Conservation (phyloP, 2,329 filamentous ascomycete genomes). For the Colletotrichum sp. region DNA sequence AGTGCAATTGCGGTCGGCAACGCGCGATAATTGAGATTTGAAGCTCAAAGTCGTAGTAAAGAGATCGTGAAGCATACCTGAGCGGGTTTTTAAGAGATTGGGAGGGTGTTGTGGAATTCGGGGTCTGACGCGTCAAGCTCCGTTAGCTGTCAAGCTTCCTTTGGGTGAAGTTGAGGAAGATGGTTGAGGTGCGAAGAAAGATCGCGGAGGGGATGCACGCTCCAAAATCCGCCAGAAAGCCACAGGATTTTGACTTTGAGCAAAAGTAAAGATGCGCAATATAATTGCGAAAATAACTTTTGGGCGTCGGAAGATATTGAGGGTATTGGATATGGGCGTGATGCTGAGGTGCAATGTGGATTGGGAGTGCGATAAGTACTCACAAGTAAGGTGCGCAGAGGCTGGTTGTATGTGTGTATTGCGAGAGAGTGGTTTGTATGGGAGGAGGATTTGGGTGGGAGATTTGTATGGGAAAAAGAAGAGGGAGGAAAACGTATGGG, state of each 20-base stretch:
- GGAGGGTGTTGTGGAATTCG: slow-evolving; percentile 30
- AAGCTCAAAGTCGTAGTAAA: slow-evolving; percentile 37
- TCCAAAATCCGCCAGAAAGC: not conserved
- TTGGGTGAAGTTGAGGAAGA: not conserved
- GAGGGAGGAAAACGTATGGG: slow-evolving; percentile 62
- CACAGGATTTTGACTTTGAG: not conserved
- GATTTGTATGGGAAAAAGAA: slow-evolving; percentile 67
- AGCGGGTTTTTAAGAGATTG: slow-evolving; percentile 24
- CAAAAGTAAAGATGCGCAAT: not conserved
- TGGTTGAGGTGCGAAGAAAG: not conserved
- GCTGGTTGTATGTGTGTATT: slow-evolving; percentile 46
- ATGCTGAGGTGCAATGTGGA: slow-evolving; percentile 37
- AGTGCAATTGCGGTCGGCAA: slow-evolving; percentile 42
- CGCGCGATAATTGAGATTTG: slow-evolving; percentile 34
- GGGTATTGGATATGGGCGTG: slow-evolving; percentile 31
- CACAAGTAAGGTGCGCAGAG: slow-evolving; percentile 39
- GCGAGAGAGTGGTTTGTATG: slow-evolving; percentile 54
- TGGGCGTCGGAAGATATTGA: not conserved
- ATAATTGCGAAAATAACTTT: not conserved
- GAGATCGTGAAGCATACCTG: slow-evolving; percentile 40
- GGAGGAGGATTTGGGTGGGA: slow-evolving; percentile 57
- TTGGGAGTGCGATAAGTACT: slow-evolving; percentile 52
- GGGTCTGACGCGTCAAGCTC: slow-evolving; percentile 34
- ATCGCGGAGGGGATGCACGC: slow-evolving; percentile 11
- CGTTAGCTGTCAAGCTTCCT: slow-evolving; percentile 27